phyloP scores from a whole-genome alignment of 306 rosid genomes.

The Cicer chorassanicum region DNA sequence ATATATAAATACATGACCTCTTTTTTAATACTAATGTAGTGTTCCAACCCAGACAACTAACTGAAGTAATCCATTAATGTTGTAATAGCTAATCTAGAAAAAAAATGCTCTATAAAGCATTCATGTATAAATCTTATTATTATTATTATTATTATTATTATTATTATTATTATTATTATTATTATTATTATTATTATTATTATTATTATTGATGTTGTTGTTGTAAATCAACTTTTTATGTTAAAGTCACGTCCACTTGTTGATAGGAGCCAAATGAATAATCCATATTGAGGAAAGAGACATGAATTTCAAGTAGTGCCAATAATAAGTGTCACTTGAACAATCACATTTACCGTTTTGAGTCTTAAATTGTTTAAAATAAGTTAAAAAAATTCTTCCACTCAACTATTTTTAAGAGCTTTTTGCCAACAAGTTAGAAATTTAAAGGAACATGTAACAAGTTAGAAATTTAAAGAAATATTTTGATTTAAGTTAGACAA shows the following conservation, averaged over 20 bases:
- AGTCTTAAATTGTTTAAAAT: too few relatives aligned
- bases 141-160: neutral
- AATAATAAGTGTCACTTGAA: neutral
- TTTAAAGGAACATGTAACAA: too few relatives aligned
- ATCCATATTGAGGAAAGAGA: neutral
- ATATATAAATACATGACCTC: too few relatives aligned
- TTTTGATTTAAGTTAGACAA: too few relatives aligned
- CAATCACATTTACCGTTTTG: neutral
- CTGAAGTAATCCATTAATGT: neutral
- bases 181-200: neutral
- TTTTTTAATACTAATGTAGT: too few relatives aligned
- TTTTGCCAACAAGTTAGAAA: too few relatives aligned
- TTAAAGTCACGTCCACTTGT: neutral
- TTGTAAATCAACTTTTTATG: neutral
- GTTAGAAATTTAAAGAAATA: too few relatives aligned
- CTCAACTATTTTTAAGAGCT: too few relatives aligned
- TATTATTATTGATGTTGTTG: neutral
- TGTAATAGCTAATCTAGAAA: neutral
- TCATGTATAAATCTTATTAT: neutral
- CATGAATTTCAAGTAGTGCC: neutral
- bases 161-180: neutral
- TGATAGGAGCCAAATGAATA: neutral
- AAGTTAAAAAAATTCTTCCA: too few relatives aligned
- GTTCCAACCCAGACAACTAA: too few relatives aligned
- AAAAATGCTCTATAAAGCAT: neutral